Evolutionary conservation across 208 protist species (phyloP).

Genomic region (Acanthamoeba royreba): DNA sequence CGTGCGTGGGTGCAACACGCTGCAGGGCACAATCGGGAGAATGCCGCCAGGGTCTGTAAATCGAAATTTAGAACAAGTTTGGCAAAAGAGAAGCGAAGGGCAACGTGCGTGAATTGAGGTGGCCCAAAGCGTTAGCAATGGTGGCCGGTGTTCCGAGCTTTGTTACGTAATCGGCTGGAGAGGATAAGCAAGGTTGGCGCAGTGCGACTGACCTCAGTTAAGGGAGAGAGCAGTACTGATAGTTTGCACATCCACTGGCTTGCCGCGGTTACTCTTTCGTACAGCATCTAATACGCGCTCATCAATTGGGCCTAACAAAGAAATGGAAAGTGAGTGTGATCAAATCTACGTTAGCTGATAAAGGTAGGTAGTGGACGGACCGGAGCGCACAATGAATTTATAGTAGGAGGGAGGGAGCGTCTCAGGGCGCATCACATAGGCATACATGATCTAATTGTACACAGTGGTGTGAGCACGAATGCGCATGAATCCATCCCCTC

Average conservation of each 20-base stretch:
- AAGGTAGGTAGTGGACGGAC: not conserved
- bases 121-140: not conserved
- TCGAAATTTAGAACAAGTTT: too few species aligned
- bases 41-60: too few species aligned
- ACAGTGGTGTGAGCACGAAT: too few species aligned
- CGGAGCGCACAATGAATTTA: not conserved
- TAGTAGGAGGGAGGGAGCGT: not conserved
- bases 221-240: too few species aligned
- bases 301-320: not conserved
- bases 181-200: too few species aligned
- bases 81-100: too few species aligned
- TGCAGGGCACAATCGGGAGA: not conserved
- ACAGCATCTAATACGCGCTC: not conserved
- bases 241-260: not conserved
- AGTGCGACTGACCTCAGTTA: too few species aligned
- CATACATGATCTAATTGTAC: conserved; percentile 19
- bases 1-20: not conserved
- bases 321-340: too few species aligned
- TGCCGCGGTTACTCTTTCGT: not conserved
- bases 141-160: not conserved
- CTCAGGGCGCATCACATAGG: conserved; percentile 22
- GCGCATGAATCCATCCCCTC: not conserved
- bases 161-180: not conserved
- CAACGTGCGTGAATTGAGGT: too few species aligned
- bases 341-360: not conserved